Percentiles rank a stretch among this genome's conserved stretches.
phyloP scores from a whole-genome alignment of 192 early-diverging fungal species.

The Coemansia sp. region DNA sequence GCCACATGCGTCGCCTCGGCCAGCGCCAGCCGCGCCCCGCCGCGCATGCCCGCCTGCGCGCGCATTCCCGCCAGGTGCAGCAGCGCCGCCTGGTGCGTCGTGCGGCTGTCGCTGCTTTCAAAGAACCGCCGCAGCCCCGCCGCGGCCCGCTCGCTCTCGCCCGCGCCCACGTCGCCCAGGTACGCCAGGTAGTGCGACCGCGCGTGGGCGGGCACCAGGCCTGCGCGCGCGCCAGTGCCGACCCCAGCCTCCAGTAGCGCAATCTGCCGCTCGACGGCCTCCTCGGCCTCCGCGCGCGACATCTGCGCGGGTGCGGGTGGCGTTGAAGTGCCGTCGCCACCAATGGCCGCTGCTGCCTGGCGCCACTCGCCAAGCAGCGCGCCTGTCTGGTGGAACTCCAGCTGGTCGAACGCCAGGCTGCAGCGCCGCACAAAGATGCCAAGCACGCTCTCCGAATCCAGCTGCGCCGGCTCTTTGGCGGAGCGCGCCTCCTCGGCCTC shows the following conservation, averaged over 20 bases:
- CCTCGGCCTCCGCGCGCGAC: slow-evolving; percentile 32
- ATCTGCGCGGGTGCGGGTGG: not conserved
- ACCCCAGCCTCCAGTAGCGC: slow-evolving; percentile 23
- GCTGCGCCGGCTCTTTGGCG: slow-evolving; percentile 8
- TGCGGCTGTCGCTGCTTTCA: slow-evolving; percentile 29
- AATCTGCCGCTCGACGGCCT: slow-evolving; percentile 32
- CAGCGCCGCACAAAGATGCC: slow-evolving; percentile 52
- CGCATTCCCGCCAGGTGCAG: slow-evolving; percentile 44
- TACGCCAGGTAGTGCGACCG: slow-evolving; percentile 34
- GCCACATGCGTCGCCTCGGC: slow-evolving; percentile 47
- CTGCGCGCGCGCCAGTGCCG: slow-evolving; percentile 2
- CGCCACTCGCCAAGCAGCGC: slow-evolving; percentile 23
- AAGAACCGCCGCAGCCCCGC: slow-evolving; percentile 40
- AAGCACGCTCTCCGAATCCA: slow-evolving; percentile 52
- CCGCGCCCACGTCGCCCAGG: slow-evolving; percentile 26
- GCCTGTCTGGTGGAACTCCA: slow-evolving; percentile 49
- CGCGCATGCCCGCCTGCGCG: slow-evolving; percentile 29
- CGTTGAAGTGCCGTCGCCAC: not conserved
- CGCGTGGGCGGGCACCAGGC: slow-evolving; percentile 23
- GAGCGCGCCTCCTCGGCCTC: slow-evolving; percentile 8
- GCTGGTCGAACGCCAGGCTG: slow-evolving; percentile 45
- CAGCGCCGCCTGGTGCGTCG: slow-evolving; percentile 36
- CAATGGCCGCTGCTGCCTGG: not conserved
- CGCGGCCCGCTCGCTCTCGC: slow-evolving; percentile 29
- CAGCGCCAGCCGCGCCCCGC: slow-evolving; percentile 25